A percentile compares a stretch with the other conserved stretches of the same genome.
phyloP scores from a whole-genome alignment of 1,284 basidiomycete genomes.

The Heterobasidion annosum region DNA sequence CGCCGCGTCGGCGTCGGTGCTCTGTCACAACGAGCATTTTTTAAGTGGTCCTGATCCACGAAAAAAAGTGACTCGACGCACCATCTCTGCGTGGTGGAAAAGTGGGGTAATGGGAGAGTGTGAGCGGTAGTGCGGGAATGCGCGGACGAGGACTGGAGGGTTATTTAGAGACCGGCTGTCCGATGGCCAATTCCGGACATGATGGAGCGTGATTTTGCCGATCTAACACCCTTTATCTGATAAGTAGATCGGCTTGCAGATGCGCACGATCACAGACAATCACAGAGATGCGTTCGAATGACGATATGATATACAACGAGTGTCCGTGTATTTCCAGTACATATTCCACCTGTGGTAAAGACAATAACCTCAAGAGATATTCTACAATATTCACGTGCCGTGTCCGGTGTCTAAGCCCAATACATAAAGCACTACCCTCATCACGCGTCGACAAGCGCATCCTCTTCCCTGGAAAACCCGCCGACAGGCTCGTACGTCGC shows the following conservation, averaged over 20 bases:
- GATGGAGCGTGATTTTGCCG: neutral
- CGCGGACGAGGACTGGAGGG: too few species aligned
- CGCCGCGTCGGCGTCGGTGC: slow-evolving; percentile 1
- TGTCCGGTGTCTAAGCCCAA: neutral
- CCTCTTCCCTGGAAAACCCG: slow-evolving; percentile 57
- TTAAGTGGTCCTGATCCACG: neutral
- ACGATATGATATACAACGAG: too few species aligned
- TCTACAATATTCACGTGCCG: slow-evolving; percentile 1
- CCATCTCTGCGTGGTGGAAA: neutral
- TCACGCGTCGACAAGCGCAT: slow-evolving; percentile 9
- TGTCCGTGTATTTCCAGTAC: too few species aligned
- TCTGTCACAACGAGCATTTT: neutral
- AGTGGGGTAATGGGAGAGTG: too few species aligned
- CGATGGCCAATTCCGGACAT: neutral
- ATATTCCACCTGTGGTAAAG: neutral
- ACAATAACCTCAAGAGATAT: neutral
- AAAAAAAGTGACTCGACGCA: neutral
- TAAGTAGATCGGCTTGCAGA: too few species aligned
- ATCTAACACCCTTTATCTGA: neutral
- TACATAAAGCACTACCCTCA: neutral
- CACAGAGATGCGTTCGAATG: too few species aligned
- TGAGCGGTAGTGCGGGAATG: too few species aligned
- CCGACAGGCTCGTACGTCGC: slow-evolving; percentile 81
- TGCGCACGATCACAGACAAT: too few species aligned
- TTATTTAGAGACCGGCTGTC: neutral